These are phyloP conservation scores for Pseudogymnoascus sp. DNA, from an alignment of 2,329 filamentous ascomycete species.

Conservation along the genomic window DNA sequence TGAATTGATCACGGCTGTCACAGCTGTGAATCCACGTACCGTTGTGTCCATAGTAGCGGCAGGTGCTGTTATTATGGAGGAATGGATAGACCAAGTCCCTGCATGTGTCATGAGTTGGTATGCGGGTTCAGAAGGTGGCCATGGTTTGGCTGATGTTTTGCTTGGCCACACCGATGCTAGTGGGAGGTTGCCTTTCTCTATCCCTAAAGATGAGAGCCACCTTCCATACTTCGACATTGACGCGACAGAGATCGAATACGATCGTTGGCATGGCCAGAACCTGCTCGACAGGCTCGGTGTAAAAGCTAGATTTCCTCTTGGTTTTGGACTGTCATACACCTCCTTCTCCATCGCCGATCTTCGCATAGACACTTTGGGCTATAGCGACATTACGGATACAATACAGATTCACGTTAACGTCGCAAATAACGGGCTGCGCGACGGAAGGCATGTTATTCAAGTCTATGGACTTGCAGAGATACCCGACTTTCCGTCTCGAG, in stretches of 20 bases:
- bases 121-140: conserved; percentile 12
- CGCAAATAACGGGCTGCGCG: background rate
- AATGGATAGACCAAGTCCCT: conserved; percentile 12
- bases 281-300: conserved; percentile 19
- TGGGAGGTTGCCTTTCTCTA: conserved; percentile 16
- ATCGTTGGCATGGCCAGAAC: conserved; percentile 25
- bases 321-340: conserved; percentile 52
- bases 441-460: background rate
- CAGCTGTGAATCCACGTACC: conserved; percentile 11
- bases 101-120: conserved; percentile 14
- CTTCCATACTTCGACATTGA: conserved; percentile 22
- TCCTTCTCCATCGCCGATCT: background rate
- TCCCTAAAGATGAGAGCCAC: conserved; percentile 19
- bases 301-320: conserved; percentile 45
- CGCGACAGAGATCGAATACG: conserved; percentile 19
- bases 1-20: conserved; percentile 12
- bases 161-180: conserved; percentile 12
- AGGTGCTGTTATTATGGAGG: conserved; percentile 14
- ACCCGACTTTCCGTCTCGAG: background rate
- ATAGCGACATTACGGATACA: background rate
- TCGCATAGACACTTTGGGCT: background rate
- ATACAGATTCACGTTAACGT: background rate
- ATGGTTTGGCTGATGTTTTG: conserved; percentile 14
- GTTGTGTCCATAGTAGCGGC: conserved; percentile 13
- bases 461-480: background rate